These are phyloP conservation scores for Metschnikowia lochheadii DNA, from an alignment of 805 yeast genomes.

Conservation along the genomic window DNA sequence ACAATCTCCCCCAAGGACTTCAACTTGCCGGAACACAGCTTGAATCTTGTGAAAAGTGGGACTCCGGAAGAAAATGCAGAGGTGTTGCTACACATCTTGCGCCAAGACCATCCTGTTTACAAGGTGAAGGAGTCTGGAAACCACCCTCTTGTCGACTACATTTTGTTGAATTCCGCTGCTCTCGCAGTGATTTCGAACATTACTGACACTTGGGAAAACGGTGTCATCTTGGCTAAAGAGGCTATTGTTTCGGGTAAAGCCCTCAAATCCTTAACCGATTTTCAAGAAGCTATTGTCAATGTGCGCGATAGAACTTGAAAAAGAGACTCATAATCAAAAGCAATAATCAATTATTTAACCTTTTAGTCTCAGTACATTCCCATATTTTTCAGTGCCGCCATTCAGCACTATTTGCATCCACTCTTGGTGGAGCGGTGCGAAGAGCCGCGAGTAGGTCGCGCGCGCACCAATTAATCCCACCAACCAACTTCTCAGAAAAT, in stretches of 20 bases:
- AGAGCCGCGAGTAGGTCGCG: constrained; percentile 13
- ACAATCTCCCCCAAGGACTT: constrained; percentile 70
- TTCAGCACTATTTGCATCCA: neutral
- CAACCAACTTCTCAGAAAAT: constrained; percentile 15
- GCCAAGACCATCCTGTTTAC: constrained; percentile 44
- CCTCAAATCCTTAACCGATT: constrained; percentile 49
- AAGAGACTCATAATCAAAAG: neutral
- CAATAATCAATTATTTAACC: neutral
- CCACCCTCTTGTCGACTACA: constrained; percentile 79
- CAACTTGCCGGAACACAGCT: constrained; percentile 69
- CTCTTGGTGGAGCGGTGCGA: neutral
- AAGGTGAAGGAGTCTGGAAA: constrained; percentile 38
- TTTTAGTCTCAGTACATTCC: neutral
- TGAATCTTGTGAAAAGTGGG: constrained; percentile 70
- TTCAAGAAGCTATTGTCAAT: constrained; percentile 27
- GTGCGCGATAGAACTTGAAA: neutral
- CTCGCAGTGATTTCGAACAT: constrained; percentile 74
- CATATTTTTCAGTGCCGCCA: neutral
- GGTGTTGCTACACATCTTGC: constrained; percentile 41
- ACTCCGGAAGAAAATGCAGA: constrained; percentile 84
- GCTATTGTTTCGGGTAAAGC: constrained; percentile 72
- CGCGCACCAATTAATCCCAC: constrained; percentile 9
- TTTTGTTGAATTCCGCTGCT: constrained; percentile 85
- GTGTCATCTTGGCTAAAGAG: constrained; percentile 67
- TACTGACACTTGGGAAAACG: constrained; percentile 67